Evolutionary conservation across 2,329 filamentous ascomycete species (phyloP).

Genomic region (Coniochaeta sp.): DNA sequence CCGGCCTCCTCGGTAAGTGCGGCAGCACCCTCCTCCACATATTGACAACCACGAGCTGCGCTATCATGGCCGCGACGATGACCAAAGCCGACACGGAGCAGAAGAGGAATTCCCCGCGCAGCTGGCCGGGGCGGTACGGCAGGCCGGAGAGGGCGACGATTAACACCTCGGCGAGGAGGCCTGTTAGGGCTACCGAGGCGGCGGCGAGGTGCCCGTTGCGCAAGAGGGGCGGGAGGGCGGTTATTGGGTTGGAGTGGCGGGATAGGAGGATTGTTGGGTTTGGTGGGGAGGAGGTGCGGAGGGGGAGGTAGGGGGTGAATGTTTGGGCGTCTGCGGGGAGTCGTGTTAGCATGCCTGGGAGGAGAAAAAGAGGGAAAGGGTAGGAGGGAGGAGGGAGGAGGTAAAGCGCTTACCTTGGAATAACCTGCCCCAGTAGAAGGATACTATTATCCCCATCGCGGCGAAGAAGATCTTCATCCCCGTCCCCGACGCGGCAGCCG

Average conservation of each 20-base stretch:
- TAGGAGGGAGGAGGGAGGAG: too few species aligned
- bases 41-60: slow-evolving; percentile 10
- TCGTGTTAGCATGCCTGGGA: background rate
- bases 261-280: slow-evolving; percentile 12
- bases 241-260: slow-evolving; percentile 11
- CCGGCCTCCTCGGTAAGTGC: slow-evolving; percentile 14
- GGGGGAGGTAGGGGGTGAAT: slow-evolving; percentile 12
- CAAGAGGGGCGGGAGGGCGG: slow-evolving; percentile 12
- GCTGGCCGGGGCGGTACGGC: slow-evolving; percentile 16
- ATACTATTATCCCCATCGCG: slow-evolving; percentile 11
- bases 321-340: slow-evolving; percentile 14
- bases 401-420: slow-evolving; percentile 14
- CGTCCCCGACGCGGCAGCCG: slow-evolving; percentile 5
- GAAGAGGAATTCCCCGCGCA: slow-evolving; percentile 15
- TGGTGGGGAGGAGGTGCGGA: slow-evolving; percentile 9
- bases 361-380: background rate
- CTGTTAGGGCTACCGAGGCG: slow-evolving; percentile 11
- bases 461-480: slow-evolving; percentile 14
- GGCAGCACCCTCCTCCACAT: slow-evolving; percentile 14
- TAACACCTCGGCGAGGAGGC: slow-evolving; percentile 15
- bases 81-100: slow-evolving; percentile 9
- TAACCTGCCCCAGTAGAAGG: slow-evolving; percentile 12
- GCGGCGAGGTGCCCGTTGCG: slow-evolving; percentile 11
- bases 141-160: slow-evolving; percentile 15
- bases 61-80: slow-evolving; percentile 12